These are phyloP conservation scores for Powellomyces hirtus DNA, from an alignment of 192 early-diverging fungal genomes.

Conservation along the genomic window DNA sequence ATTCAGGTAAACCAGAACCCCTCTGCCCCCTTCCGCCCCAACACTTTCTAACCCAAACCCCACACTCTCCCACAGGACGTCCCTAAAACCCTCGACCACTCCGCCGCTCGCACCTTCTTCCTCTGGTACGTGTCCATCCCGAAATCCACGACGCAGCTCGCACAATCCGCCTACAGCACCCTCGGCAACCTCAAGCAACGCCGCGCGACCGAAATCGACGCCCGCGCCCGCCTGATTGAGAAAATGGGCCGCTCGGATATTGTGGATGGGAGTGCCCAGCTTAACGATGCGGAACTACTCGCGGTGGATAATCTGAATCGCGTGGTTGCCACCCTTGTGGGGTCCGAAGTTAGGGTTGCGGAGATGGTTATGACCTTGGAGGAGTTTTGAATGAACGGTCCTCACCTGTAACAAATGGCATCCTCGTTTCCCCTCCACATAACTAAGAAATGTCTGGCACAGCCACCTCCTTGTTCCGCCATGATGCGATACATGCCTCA, in stretches of 20 bases:
- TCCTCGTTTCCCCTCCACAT: no score
- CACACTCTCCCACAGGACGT: slow-evolving; percentile 38
- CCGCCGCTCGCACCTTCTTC: slow-evolving; percentile 42
- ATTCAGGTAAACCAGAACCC: slow-evolving; percentile 48
- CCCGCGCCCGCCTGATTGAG: slow-evolving; percentile 34
- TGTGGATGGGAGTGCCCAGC: slow-evolving; percentile 21
- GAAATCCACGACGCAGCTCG: slow-evolving; percentile 26
- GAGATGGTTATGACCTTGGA: slow-evolving; percentile 32
- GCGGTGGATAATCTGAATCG: slow-evolving; percentile 22
- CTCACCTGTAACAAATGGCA: no score
- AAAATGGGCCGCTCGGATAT: slow-evolving; percentile 45
- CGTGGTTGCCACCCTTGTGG: slow-evolving; percentile 23
- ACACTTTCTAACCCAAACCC: no score
- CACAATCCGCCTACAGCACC: slow-evolving; percentile 36
- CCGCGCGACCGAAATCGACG: slow-evolving; percentile 28
- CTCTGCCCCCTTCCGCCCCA: background rate
- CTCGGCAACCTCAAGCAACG: slow-evolving; percentile 39
- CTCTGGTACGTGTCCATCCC: slow-evolving; percentile 43
- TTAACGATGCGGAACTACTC: slow-evolving; percentile 36
- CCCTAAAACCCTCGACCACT: slow-evolving; percentile 45
- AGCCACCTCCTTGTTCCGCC: no score
- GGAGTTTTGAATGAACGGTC: slow-evolving; percentile 34
- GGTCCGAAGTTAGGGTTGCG: slow-evolving; percentile 31
- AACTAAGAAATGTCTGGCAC: no score
- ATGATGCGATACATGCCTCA: no score